These are phyloP conservation scores for Fusarium fujikuroi DNA, from an alignment of 2,329 filamentous ascomycete species.

Conservation along the genomic window DNA sequence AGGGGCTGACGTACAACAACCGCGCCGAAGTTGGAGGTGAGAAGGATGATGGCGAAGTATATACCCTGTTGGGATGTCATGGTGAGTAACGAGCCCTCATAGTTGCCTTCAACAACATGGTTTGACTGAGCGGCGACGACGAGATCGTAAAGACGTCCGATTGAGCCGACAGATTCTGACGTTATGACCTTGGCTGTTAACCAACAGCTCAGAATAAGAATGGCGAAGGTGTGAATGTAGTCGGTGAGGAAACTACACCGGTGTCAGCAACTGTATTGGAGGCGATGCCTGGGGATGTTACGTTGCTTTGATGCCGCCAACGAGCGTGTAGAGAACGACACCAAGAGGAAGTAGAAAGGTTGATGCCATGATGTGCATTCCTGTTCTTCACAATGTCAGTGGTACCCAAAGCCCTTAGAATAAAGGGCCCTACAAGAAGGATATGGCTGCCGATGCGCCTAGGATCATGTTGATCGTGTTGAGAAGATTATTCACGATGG, in stretches of 20 bases:
- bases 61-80: background rate
- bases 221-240: background rate
- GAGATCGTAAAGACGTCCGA: background rate
- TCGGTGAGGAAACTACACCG: background rate
- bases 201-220: background rate
- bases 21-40: fast-evolving
- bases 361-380: background rate
- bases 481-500: background rate
- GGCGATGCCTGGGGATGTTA: fast-evolving
- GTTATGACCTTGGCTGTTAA: background rate
- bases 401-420: too few species aligned
- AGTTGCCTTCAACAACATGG: background rate
- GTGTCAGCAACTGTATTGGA: fast-evolving
- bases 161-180: background rate
- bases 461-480: background rate
- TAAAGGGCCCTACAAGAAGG: background rate
- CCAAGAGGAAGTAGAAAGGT: background rate
- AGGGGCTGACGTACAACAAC: background rate
- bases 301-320: background rate
- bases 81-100: fast-evolving
- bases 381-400: fast-evolving
- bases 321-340: background rate
- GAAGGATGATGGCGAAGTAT: background rate
- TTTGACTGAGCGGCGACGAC: background rate
- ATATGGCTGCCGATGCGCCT: fast-evolving